These are phyloP conservation scores for Capsella rubella DNA, from an alignment of 441 rosid species.

Conservation along the genomic window DNA sequence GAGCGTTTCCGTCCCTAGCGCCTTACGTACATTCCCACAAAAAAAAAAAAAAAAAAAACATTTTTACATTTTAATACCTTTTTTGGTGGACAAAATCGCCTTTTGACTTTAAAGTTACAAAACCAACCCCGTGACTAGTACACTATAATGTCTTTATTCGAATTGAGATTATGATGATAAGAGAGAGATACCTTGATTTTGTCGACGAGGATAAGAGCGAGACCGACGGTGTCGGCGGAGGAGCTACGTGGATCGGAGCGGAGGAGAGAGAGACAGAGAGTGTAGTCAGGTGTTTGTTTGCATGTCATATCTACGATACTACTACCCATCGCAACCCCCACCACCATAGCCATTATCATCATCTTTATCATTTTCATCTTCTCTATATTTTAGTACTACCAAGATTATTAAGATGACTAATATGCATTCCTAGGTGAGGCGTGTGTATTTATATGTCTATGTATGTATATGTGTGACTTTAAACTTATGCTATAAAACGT, in stretches of 20 bases:
- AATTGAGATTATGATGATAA: background rate
- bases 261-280: slow-evolving; percentile 44
- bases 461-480: background rate
- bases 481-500: background rate
- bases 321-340: slow-evolving; percentile 16
- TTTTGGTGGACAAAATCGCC: background rate
- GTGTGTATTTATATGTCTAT: slow-evolving; percentile 3
- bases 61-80: background rate
- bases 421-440: background rate
- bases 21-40: slow-evolving; percentile 6
- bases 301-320: slow-evolving; percentile 43
- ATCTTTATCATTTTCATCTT: slow-evolving; percentile 11
- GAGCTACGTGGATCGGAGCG: slow-evolving; percentile 44
- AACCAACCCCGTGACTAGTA: background rate
- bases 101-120: background rate
- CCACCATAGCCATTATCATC: slow-evolving; percentile 20
- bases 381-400: background rate
- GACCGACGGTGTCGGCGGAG: slow-evolving; percentile 43
- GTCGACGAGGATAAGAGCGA: slow-evolving; percentile 38
- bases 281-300: slow-evolving; percentile 42
- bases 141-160: background rate
- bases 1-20: slow-evolving; percentile 10
- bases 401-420: background rate
- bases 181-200: slow-evolving; percentile 35
- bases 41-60: background rate